Evolutionary conservation across 352 stramenopile species (phyloP).

Genomic region (Phytopythium oedochilum): DNA sequence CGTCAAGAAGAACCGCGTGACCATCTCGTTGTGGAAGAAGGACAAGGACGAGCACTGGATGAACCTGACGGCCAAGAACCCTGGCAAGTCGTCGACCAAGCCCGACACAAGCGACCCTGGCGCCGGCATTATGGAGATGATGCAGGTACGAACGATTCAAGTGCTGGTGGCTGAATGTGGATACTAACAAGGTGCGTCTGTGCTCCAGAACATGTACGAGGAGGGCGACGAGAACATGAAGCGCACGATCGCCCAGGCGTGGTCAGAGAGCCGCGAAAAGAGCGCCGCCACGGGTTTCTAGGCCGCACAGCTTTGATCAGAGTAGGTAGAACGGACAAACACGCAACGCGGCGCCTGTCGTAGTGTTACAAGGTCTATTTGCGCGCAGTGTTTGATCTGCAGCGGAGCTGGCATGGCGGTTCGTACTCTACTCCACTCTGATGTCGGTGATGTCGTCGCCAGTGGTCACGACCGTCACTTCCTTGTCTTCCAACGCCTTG

Average conservation of each 20-base stretch:
- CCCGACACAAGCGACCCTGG: conserved; percentile 52
- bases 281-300: conserved; percentile 13
- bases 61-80: conserved; percentile 82
- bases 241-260: conserved; percentile 87
- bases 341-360: neutral
- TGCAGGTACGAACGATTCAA: conserved; percentile 57
- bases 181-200: too few relatives aligned
- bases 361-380: conserved; percentile 1
- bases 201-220: conserved; percentile 90
- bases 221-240: conserved; percentile 88
- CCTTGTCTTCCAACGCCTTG: conserved; percentile 45
- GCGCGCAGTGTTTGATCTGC: too few relatives aligned
- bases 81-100: conserved; percentile 37
- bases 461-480: conserved; percentile 48
- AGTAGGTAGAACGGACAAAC: neutral
- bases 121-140: conserved; percentile 89
- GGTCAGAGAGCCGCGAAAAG: conserved; percentile 79
- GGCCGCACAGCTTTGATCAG: neutral
- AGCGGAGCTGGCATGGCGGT: too few relatives aligned
- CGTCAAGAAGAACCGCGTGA: conserved; percentile 85
- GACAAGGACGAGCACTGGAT: conserved; percentile 80
- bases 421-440: conserved; percentile 16
- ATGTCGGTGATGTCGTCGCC: conserved; percentile 52
- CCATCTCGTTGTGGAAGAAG: conserved; percentile 70
- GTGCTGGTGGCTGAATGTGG: too few relatives aligned